Base-by-base conservation (phyloP, 257 asterid species). In the Verbena officinalis region DNA sequence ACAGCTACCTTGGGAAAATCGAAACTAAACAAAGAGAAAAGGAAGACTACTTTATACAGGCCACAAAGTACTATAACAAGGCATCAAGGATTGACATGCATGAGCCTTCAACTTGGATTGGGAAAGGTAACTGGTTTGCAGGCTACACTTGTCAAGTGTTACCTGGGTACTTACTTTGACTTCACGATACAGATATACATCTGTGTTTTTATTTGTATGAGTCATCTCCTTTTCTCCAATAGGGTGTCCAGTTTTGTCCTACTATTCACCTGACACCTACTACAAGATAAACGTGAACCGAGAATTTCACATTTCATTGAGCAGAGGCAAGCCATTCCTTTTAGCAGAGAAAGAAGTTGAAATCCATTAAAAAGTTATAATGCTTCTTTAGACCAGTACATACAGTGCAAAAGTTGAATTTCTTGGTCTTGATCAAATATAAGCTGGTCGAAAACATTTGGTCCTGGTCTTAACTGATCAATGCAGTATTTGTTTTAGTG, bases 61-160 rank as follows among this genome's bases (percentile, higher is more conserved):
- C 99, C 42, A 94, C 99, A 24, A 93, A 94, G 80, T 87, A 87
- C 69, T 94, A 90, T 75, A 94, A 94, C 79, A 94, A 86, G 82
- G 99, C 99, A 34, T 93, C 99, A 43, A 85, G 99, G 74, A 93
- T 93, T 77, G 99, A 93, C 77, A 82, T 88, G 89, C 99, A 93
- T 17, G 99, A 93, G 76, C 95, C 99, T 62, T 90, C 97, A 67
- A 93, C 99, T 23, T 93, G 99, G 99, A 85, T 93, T 74, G 99
- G 99, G 70, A 93, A 93, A 90, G 99, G 98, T 91, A 78, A 40
- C 20, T 27, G 33, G 56, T 38, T 50, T 43, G 46, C 21, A 70
- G 60, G 65, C 53, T 65, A 31, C 57, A 22, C 17, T 51, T 43
- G 43, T 61, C 21, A 31, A 36, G 53, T 62, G 38, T 31, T 60